Evolutionary conservation across 2,329 filamentous ascomycete species (phyloP).

Genomic region (Zelopaecilomyces penicillatus): DNA sequence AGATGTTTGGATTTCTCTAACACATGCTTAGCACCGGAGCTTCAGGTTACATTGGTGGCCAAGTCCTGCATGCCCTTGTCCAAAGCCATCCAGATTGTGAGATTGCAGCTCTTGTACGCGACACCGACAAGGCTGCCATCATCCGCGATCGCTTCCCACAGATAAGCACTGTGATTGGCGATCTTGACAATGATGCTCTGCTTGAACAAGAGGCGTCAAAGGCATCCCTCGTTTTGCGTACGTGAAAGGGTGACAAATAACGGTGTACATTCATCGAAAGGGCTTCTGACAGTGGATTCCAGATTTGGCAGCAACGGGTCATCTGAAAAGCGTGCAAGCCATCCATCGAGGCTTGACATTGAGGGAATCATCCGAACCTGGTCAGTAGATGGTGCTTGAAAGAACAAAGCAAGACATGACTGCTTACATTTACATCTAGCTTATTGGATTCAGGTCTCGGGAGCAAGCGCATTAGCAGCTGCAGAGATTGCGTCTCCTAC

Average conservation of each 20-base stretch:
- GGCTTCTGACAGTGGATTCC: too few relatives aligned
- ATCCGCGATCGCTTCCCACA: slow-evolving; percentile 22
- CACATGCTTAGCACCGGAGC: slow-evolving; percentile 30
- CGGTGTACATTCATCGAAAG: not conserved
- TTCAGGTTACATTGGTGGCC: slow-evolving; percentile 43
- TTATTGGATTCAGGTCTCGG: not conserved
- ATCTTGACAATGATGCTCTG: slow-evolving; percentile 22
- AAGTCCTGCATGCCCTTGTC: slow-evolving; percentile 31
- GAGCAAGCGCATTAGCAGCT: not conserved
- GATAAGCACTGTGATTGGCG: slow-evolving; percentile 21
- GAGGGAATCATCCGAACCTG: not conserved
- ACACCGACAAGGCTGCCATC: slow-evolving; percentile 22
- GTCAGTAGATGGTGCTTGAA: not conserved
- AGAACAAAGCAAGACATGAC: not conserved
- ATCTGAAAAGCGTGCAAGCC: not conserved
- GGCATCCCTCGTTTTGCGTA: slow-evolving; percentile 29
- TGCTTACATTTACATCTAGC: not conserved
- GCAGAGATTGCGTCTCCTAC: not conserved
- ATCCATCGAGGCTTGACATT: not conserved
- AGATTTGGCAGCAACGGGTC: not conserved
- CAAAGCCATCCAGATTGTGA: slow-evolving; percentile 32
- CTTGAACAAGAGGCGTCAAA: slow-evolving; percentile 21
- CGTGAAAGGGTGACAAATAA: slow-evolving; percentile 1
- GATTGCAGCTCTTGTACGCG: slow-evolving; percentile 33
- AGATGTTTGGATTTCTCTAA: not conserved